A percentile compares a stretch with the other conserved stretches of the same genome.
Evolutionary conservation across 140 eudicot species (phyloP).

Genomic region (Ambrosia hybrid): DNA sequence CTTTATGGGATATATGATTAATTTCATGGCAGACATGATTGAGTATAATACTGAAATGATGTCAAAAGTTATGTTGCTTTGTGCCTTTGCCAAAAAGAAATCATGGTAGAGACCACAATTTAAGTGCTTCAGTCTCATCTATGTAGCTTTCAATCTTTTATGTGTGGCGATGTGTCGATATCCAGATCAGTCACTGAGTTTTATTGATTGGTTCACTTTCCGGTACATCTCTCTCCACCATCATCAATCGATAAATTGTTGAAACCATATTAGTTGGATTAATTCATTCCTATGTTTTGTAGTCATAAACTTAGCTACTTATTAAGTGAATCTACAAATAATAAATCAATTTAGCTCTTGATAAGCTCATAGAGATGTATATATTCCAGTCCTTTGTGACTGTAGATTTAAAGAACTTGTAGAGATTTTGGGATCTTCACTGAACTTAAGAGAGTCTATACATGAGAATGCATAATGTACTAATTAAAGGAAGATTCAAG

Average conservation of each 20-base stretch:
- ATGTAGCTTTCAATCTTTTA: conserved; percentile 32
- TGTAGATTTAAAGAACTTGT: too few relatives aligned
- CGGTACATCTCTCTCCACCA: conserved; percentile 10
- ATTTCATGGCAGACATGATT: conserved; percentile 35
- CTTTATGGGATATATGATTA: conserved; percentile 21
- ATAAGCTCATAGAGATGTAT: too few relatives aligned
- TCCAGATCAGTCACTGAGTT: conserved; percentile 16
- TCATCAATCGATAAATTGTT: conserved; percentile 8
- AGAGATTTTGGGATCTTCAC: too few relatives aligned
- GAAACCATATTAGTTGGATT: neutral
- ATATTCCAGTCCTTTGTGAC: too few relatives aligned
- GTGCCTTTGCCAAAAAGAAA: conserved; percentile 25
- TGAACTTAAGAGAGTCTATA: too few relatives aligned
- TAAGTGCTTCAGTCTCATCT: conserved; percentile 34
- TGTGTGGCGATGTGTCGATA: conserved; percentile 34
- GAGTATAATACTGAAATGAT: conserved; percentile 29
- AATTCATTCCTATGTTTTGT: too few relatives aligned
- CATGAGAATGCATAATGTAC: too few relatives aligned
- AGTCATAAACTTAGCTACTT: too few relatives aligned
- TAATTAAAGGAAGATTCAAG: too few relatives aligned
- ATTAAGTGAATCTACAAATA: too few relatives aligned
- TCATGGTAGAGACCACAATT: conserved; percentile 35
- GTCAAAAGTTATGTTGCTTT: conserved; percentile 18
- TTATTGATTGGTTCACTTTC: conserved; percentile 27
- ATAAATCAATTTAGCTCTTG: too few relatives aligned